Conservation (phyloP, 352 stramenopile genomes). For the Globisporangium emineosum region DNA sequence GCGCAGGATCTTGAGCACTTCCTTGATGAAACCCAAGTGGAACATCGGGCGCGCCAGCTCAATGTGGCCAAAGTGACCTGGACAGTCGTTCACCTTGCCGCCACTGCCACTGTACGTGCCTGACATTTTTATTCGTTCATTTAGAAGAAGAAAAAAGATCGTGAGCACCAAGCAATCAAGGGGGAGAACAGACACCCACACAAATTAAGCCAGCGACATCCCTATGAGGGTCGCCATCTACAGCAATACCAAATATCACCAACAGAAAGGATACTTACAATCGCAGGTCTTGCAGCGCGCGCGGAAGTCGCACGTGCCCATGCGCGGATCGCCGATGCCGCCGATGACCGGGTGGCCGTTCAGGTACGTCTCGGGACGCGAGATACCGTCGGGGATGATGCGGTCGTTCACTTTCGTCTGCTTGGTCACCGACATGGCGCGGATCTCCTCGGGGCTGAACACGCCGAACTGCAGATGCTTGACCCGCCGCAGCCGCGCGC, state of each 20-base stretch:
- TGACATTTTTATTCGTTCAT: neutral
- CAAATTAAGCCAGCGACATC: neutral
- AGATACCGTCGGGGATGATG: slow-evolving; percentile 95
- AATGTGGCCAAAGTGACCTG: slow-evolving; percentile 99
- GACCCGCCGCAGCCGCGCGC: slow-evolving; percentile 91
- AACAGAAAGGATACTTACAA: slow-evolving; percentile 40
- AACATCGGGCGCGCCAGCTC: slow-evolving; percentile 96
- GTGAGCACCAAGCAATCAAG: neutral
- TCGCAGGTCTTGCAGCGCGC: slow-evolving; percentile 91
- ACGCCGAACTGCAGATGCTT: slow-evolving; percentile 99
- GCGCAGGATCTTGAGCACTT: slow-evolving; percentile 91
- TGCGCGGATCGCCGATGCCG: slow-evolving; percentile 97
- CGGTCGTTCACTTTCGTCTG: slow-evolving; percentile 96
- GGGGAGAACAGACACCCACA: neutral
- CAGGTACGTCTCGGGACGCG: slow-evolving; percentile 82
- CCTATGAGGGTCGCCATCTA: neutral
- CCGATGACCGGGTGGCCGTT: slow-evolving; percentile 97
- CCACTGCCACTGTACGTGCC: slow-evolving; percentile 88
- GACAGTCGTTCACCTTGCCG: slow-evolving; percentile 95
- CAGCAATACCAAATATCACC: neutral
- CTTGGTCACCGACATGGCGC: slow-evolving; percentile 96
- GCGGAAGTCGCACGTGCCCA: slow-evolving; percentile 93
- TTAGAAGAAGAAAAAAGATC: slow-evolving; percentile 15
- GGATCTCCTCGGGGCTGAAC: slow-evolving; percentile 97
- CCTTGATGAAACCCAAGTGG: slow-evolving; percentile 97